phyloP scores from a whole-genome alignment of 768 basidiomycete genomes.

The Russula vinacea region DNA sequence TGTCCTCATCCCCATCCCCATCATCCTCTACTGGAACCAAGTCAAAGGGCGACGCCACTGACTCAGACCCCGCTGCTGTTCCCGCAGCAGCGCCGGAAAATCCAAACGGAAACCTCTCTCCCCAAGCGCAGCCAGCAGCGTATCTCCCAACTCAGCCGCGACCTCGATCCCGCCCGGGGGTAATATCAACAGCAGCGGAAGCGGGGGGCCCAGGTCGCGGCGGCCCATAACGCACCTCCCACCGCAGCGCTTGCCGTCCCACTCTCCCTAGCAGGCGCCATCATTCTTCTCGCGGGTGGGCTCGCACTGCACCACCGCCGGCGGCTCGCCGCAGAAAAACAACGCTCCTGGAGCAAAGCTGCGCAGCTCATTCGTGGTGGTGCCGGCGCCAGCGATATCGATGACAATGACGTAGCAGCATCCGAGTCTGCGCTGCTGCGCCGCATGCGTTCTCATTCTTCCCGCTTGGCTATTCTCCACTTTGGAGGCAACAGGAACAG shows the following conservation, averaged over 20 bases:
- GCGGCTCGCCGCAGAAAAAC: slow-evolving; percentile 29
- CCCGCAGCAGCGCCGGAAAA: background rate
- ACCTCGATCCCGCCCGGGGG: background rate
- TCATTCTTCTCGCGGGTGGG: slow-evolving; percentile 34
- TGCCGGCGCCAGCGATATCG: too few species aligned
- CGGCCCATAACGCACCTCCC: slow-evolving; percentile 32
- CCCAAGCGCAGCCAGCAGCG: slow-evolving; percentile 9
- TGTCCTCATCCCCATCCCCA: slow-evolving; percentile 11
- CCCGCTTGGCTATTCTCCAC: slow-evolving; percentile 6
- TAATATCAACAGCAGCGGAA: too few species aligned
- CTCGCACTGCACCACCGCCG: slow-evolving; percentile 34
- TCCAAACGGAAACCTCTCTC: slow-evolving; percentile 8
- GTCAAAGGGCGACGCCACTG: background rate
- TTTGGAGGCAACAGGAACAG: background rate
- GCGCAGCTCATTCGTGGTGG: background rate
- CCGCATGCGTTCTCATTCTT: background rate
- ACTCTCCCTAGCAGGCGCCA: slow-evolving; percentile 35
- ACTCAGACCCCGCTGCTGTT: background rate
- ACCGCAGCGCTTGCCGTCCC: slow-evolving; percentile 39
- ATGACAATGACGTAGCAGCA: background rate
- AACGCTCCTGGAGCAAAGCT: slow-evolving; percentile 13
- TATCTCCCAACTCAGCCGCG: slow-evolving; percentile 4
- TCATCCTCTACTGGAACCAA: background rate
- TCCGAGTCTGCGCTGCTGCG: background rate
- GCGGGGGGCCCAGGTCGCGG: slow-evolving; percentile 28